phyloP scores from a whole-genome alignment of 306 rosid genomes.

The Lathyrus aphaca region DNA sequence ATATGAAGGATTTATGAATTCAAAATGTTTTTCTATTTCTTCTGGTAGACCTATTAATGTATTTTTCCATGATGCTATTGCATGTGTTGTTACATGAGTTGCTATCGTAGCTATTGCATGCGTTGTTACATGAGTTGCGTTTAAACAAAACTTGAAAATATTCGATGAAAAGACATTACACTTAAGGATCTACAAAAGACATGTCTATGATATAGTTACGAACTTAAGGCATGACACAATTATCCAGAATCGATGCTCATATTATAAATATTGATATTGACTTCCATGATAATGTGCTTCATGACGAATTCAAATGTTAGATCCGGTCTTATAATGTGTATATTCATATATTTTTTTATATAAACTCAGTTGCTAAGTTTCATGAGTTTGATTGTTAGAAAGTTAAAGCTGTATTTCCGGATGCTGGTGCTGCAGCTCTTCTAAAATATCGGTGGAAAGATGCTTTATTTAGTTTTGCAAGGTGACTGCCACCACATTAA shows the following conservation, averaged over 20 bases:
- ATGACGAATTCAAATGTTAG: slow-evolving; percentile 14
- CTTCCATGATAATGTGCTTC: slow-evolving; percentile 25
- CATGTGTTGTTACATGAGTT: slow-evolving; percentile 24
- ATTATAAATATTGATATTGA: slow-evolving; percentile 26
- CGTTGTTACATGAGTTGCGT: slow-evolving; percentile 14
- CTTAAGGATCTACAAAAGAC: slow-evolving; percentile 16
- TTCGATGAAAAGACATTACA: slow-evolving; percentile 5
- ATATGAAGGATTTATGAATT: slow-evolving; percentile 24
- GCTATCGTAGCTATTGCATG: slow-evolving; percentile 12
- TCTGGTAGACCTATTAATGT: slow-evolving; percentile 21
- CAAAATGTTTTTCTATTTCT: slow-evolving; percentile 10
- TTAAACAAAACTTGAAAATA: slow-evolving; percentile 10
- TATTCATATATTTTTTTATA: slow-evolving; percentile 12
- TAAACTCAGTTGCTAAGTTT: slow-evolving; percentile 39
- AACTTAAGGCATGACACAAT: slow-evolving; percentile 5
- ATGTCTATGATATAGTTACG: slow-evolving; percentile 29
- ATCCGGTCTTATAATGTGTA: slow-evolving; percentile 1
- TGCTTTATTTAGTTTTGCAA: slow-evolving; percentile 79
- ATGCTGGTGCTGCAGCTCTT: slow-evolving; percentile 98
- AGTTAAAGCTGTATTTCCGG: slow-evolving; percentile 93
- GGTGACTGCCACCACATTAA: slow-evolving; percentile 51
- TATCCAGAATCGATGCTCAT: slow-evolving; percentile 27
- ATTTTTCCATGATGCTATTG: slow-evolving; percentile 29
- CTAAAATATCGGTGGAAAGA: slow-evolving; percentile 84
- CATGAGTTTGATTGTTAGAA: slow-evolving; percentile 60